phyloP scores from a whole-genome alignment of 371 early-diverging fungal species.

The Mucor plumbeus region DNA sequence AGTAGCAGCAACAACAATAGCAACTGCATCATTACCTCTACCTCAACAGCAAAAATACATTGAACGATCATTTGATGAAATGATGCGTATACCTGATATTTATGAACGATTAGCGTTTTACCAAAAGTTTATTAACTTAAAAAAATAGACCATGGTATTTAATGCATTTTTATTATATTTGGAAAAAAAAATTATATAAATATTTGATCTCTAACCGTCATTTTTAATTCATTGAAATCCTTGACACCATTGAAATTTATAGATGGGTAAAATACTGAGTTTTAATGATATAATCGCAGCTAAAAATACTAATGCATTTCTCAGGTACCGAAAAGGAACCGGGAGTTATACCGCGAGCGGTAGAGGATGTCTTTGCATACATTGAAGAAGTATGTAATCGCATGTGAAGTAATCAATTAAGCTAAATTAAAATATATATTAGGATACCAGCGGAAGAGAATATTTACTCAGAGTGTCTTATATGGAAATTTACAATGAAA shows the following conservation, averaged over 20 bases:
- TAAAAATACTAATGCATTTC: conserved; percentile 16
- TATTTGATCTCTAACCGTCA: background rate
- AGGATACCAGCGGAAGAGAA: conserved; percentile 59
- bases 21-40: background rate
- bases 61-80: conserved; percentile 38
- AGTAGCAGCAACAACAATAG: background rate
- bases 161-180: background rate
- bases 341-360: conserved; percentile 56
- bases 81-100: conserved; percentile 46
- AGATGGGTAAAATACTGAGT: conserved; percentile 28
- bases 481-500: conserved; percentile 97
- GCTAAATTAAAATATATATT: background rate
- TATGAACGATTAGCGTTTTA: conserved; percentile 43
- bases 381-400: conserved; percentile 39
- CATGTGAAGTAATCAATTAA: background rate
- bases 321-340: conserved; percentile 53
- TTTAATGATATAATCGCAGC: conserved; percentile 25
- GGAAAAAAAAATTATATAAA: background rate
- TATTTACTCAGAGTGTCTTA: conserved; percentile 89
- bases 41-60: conserved; percentile 32
- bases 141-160: conserved; percentile 37
- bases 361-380: conserved; percentile 50
- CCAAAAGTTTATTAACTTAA: no score
- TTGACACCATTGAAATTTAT: conserved; percentile 3
- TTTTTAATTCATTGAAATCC: background rate